Evolutionary conservation across 148 eudicot species (phyloP).

Genomic region (Rhododendron vialii): DNA sequence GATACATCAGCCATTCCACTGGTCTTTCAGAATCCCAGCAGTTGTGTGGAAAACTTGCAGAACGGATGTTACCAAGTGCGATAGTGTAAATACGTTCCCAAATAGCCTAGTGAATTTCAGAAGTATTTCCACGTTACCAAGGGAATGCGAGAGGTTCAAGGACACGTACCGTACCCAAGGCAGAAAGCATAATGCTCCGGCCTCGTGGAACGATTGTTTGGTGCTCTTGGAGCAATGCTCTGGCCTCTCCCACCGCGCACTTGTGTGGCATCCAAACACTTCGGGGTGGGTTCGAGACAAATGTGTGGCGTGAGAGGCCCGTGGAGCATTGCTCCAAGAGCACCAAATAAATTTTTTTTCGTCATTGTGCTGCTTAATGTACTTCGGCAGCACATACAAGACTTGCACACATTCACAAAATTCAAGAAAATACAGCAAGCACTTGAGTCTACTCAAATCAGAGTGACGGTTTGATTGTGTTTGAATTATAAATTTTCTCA

Average conservation of each 20-base stretch:
- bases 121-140: no score
- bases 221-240: not conserved
- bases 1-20: not conserved
- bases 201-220: not conserved
- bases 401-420: not conserved
- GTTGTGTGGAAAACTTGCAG: not conserved
- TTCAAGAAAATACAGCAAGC: not conserved
- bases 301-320: no score
- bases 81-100: no score
- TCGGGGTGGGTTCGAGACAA: no score
- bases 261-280: no score
- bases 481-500: no score
- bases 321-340: not conserved
- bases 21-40: no score
- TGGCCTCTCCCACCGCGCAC: no score
- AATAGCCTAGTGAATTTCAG: no score
- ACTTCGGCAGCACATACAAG: not conserved
- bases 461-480: not conserved
- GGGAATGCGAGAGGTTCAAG: no score
- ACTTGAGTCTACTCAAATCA: no score
- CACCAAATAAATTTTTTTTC: not conserved
- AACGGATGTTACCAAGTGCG: not conserved
- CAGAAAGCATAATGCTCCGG: not conserved
- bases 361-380: not conserved
- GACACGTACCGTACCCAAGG: not conserved